Evolutionary conservation across 2,329 filamentous ascomycete genomes (phyloP).

Genomic region (Alternaria novae-zelandiae): DNA sequence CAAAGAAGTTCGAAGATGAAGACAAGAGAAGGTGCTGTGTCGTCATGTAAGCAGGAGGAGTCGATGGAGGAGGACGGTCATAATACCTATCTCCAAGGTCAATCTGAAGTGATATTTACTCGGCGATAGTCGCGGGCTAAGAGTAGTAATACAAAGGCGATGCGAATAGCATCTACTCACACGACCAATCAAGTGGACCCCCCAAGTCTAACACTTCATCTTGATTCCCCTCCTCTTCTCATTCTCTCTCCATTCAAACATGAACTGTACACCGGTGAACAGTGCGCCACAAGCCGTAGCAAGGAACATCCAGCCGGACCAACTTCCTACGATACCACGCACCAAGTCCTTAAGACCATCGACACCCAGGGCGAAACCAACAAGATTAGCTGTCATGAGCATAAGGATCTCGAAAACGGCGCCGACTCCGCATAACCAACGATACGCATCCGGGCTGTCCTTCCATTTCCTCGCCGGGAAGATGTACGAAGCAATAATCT

Average conservation of each 20-base stretch:
- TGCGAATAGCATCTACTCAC: neutral
- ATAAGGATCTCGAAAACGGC: constrained; percentile 85
- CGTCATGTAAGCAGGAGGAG: neutral
- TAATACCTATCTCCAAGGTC: neutral
- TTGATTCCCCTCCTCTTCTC: constrained; percentile 83
- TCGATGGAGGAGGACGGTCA: neutral
- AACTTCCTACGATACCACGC: constrained; percentile 75
- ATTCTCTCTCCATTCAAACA: constrained; percentile 92
- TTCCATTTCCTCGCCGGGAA: constrained; percentile 80
- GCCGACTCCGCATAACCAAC: constrained; percentile 80
- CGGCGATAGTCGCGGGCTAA: neutral
- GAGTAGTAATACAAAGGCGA: neutral
- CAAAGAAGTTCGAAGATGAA: neutral
- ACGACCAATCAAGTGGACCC: neutral
- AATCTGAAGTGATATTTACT: neutral
- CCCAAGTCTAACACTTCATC: constrained; percentile 72
- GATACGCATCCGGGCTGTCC: constrained; percentile 71
- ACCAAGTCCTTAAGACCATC: constrained; percentile 84
- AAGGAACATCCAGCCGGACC: constrained; percentile 77
- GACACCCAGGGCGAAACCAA: constrained; percentile 90
- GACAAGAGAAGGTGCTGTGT: neutral
- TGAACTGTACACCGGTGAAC: constrained; percentile 87
- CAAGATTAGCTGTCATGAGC: constrained; percentile 95
- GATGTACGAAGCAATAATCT: constrained; percentile 72
- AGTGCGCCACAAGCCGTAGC: constrained; percentile 72